Evolutionary conservation across 176 grass and related monocot species (phyloP).

Genomic region (Oryza longistaminata): DNA sequence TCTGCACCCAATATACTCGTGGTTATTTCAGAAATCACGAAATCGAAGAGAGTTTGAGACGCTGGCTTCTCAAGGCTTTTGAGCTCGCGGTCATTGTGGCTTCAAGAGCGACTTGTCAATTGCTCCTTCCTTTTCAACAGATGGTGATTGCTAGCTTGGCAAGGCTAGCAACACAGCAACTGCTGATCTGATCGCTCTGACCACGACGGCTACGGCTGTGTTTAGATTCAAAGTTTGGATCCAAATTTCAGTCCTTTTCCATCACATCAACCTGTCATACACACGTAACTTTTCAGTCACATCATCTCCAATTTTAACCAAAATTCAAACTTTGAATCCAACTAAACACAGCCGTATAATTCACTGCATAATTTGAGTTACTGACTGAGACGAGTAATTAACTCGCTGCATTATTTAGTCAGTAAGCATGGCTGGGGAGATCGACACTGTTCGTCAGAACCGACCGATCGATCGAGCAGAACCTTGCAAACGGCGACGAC

Average conservation of each 20-base stretch:
- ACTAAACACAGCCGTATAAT: too few relatives aligned
- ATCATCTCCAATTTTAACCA: too few relatives aligned
- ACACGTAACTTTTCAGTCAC: too few relatives aligned
- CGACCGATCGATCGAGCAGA: not conserved
- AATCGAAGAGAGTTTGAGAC: not conserved
- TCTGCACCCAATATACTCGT: not conserved
- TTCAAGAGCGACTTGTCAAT: constrained; percentile 12
- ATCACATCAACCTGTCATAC: too few relatives aligned
- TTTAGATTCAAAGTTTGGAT: too few relatives aligned
- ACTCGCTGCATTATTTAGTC: not conserved
- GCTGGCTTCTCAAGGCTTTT: not conserved
- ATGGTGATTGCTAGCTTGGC: not conserved
- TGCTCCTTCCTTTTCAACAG: not conserved
- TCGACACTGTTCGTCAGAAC: not conserved
- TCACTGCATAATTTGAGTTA: not conserved
- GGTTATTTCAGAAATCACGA: not conserved
- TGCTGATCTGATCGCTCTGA: not conserved
- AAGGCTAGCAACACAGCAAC: constrained; percentile 26
- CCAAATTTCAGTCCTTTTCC: too few relatives aligned
- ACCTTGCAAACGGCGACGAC: not conserved
- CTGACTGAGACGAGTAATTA: not conserved
- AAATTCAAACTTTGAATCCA: too few relatives aligned
- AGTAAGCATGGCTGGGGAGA: not conserved
- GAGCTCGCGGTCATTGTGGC: not conserved
- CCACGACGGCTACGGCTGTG: not conserved